Evolutionary conservation across 2,329 filamentous ascomycete genomes (phyloP), one percentile per base, ranked within the genome.

Genomic region (Colletotrichum sp.): DNA sequence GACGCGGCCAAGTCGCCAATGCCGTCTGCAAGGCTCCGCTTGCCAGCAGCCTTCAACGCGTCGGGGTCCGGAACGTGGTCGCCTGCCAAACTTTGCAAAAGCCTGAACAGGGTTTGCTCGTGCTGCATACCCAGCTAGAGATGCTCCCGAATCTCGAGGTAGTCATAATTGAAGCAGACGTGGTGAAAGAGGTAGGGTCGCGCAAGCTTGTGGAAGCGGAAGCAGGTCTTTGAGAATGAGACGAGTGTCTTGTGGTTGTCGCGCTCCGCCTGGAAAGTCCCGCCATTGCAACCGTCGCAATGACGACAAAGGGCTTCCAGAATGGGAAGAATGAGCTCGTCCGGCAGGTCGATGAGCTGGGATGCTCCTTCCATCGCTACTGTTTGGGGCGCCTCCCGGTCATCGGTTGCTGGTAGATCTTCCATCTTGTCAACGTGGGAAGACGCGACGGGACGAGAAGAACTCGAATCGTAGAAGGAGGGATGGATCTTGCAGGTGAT

Each of bases 401-500:
- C 30, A 2, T 36, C 34, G 34, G 4, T 8, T 8, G 6, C 13
- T 12, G 9, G 5, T 3, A 12, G 26, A 58, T 3, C 24, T 8
- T 58, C 26, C n/a, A 56, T 28, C 28, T 34, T 8, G 26, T 34
- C 58, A 61, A 2, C 3, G 12, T 30, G 15, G 26, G 0, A 60
- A 60, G 28, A 15, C 16, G 2, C 15, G 4, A 30, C 1, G 15
- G 3, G 28, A 48, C 38, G 18, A 48, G 18, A 43, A 18, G 3
- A 1, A 6, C 2, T 48, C 18, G 0, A n/a, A 0, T n/a, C n/a
- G 38, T 12, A n/a, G 38, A 12, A 43, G 3, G 38, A 4, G 38
- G 9, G 38, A 0, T 0, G 1, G 0, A 48, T 48, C 1, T 48
- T 48, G 8, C 36, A 3, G 4, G 9, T 9, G 6, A 8, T 3